These are phyloP conservation scores for Zygosaccharomyces pseudorouxii DNA, from an alignment of 805 yeast genomes.

Conservation along the genomic window DNA sequence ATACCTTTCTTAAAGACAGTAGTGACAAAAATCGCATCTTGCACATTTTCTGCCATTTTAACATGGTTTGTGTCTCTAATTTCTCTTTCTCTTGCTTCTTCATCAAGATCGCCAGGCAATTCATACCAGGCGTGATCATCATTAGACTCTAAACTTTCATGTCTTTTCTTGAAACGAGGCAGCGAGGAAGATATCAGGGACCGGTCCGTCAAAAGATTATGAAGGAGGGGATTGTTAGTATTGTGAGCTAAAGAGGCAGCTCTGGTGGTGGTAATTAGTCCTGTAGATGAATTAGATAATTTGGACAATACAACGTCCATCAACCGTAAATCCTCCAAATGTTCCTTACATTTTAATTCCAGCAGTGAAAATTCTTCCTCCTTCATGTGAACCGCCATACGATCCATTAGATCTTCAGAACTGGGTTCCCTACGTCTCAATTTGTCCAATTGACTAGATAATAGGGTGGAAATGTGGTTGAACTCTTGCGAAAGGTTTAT, in stretches of 20 bases:
- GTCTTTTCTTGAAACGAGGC: constrained; percentile 50
- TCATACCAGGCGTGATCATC: constrained; percentile 25
- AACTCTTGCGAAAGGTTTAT: constrained; percentile 81
- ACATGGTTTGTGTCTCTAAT: constrained; percentile 4
- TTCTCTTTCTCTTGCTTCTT: constrained; percentile 2
- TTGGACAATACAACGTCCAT: constrained; percentile 53
- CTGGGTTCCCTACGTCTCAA: constrained; percentile 14
- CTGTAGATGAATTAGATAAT: constrained; percentile 60
- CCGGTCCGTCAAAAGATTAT: constrained; percentile 86
- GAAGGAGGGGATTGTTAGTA: constrained; percentile 74
- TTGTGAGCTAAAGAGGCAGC: constrained; percentile 52
- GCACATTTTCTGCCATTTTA: constrained; percentile 5
- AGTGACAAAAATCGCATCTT: constrained; percentile 42
- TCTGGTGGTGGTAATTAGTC: constrained; percentile 78
- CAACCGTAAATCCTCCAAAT: constrained; percentile 59
- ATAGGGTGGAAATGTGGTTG: constrained; percentile 8
- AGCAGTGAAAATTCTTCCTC: constrained; percentile 15
- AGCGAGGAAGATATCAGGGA: constrained; percentile 87
- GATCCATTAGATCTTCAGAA: constrained; percentile 19
- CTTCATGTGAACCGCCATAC: constrained; percentile 17
- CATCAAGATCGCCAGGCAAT: constrained; percentile 9
- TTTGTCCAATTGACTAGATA: constrained; percentile 9
- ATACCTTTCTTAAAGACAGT: constrained; percentile 78
- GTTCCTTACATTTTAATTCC: constrained; percentile 39
- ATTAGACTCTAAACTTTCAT: constrained; percentile 12